Conservation (phyloP, 345 rosid species). For the Mangifera indica region DNA sequence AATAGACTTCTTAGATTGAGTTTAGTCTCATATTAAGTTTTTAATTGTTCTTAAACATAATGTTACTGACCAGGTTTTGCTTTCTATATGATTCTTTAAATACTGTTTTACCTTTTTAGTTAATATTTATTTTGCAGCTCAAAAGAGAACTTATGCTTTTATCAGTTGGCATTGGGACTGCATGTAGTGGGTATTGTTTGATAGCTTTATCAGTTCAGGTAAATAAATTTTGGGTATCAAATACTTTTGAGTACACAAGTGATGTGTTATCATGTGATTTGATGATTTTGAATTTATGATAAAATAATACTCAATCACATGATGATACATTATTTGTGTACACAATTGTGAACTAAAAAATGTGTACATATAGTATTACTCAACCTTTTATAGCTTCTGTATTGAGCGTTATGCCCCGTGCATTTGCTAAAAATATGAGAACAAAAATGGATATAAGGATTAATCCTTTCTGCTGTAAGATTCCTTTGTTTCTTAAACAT, state of each 20-base stretch:
- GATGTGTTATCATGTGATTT: too few species aligned
- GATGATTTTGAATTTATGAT: too few species aligned
- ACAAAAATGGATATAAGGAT: background rate
- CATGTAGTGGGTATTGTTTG: slow-evolving; percentile 80
- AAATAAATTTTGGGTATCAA: background rate
- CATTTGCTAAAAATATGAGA: background rate
- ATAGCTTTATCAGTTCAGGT: slow-evolving; percentile 72
- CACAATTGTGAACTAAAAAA: too few species aligned
- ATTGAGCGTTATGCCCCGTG: background rate
- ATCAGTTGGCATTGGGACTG: slow-evolving; percentile 77
- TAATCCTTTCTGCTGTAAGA: background rate
- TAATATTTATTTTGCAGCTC: slow-evolving; percentile 46
- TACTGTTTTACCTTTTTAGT: background rate
- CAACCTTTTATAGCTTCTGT: background rate
- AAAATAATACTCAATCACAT: too few species aligned
- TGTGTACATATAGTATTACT: too few species aligned
- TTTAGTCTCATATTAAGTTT: background rate
- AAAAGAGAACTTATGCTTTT: slow-evolving; percentile 75
- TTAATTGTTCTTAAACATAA: background rate
- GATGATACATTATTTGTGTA: too few species aligned
- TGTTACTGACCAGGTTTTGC: background rate
- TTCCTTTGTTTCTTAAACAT: background rate
- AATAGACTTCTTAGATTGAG: background rate
- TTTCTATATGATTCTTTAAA: background rate
- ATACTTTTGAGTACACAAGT: too few species aligned